Evolutionary conservation across 1,284 basidiomycete species (phyloP).

Genomic region (Volvariella volvacea): DNA sequence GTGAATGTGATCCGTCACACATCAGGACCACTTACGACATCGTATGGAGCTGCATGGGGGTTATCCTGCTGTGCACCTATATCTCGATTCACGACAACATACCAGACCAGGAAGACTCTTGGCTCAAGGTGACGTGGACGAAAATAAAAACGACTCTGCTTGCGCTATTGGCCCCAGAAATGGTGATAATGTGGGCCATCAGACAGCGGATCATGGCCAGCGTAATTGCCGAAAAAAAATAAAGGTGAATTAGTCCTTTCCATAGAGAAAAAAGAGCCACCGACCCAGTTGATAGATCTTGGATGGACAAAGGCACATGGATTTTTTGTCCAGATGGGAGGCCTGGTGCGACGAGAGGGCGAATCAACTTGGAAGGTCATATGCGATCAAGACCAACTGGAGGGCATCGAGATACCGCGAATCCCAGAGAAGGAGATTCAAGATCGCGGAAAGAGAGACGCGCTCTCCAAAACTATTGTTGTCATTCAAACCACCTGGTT

Average conservation of each 20-base stretch:
- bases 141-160: too few species aligned
- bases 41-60: conserved; percentile 19
- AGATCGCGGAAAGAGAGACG: conserved; percentile 12
- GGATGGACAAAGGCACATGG: conserved; percentile 15
- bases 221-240: conserved; percentile 1
- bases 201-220: conserved; percentile 15
- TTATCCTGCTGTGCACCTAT: conserved; percentile 22
- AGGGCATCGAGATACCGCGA: too few species aligned
- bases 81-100: conserved; percentile 23
- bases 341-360: conserved; percentile 7
- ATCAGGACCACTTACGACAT: conserved; percentile 14
- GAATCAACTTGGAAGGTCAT: too few species aligned
- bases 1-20: not conserved
- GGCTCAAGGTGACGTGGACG: not conserved
- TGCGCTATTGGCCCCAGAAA: conserved; percentile 21
- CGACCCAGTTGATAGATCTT: conserved; percentile 2
- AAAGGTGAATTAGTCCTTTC: not conserved
- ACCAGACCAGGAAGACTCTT: conserved; percentile 11
- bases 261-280: not conserved
- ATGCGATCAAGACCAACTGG: too few species aligned
- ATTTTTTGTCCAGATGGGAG: conserved; percentile 17
- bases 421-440: too few species aligned
- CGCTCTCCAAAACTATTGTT: conserved; percentile 16
- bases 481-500: conserved; percentile 16
- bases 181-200: conserved; percentile 19